Base-by-base conservation (phyloP, 2,329 filamentous ascomycete genomes). In the Aspergillus oerlinghausenensis region DNA sequence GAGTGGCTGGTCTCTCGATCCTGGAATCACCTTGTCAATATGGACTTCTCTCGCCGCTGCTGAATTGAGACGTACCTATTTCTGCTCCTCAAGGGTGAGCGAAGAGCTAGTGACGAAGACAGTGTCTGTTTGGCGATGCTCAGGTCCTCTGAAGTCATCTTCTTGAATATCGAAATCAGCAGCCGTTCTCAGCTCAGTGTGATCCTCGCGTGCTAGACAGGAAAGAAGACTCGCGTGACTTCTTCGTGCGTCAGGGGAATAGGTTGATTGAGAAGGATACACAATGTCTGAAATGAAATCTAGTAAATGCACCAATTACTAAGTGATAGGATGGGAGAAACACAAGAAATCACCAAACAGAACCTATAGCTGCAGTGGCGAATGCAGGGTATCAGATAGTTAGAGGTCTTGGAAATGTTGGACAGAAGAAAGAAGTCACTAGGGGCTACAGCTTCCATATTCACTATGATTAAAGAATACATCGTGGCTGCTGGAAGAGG, bases 81-180 rank as follows among this genome's bases (percentile, higher is more conserved):
- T 54, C 68, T 64, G 40, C 58, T 66, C 21, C 47, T 52, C 14
- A 51, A 35, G 11, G 58, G 43, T 4, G 62, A 59, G 5, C 64
- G 65, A 25, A 68, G 60, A 3, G 61, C 38, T 9, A 63, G 50
- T 45, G 65, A 64, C n/a, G 66, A 55, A 3, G 65, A 63, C 29
- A 65, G 60, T 28, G 57, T 25, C 50, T 58, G 60, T 8, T 56
- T 57, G 35, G 56, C 42, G 47, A 23, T 26, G 25, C 35, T 40
- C 17, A 42, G 47, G 38, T 58, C 53, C 29, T 53, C 43, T 14
- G 55, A 55, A 3, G 50, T 42, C 59, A 59, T 59, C 14, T 43
- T 35, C 21, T 23, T 38, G 5, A 9, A 23, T 45, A 14, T 45
- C 3, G n/a, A 45, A 2, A 47, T 2, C 6, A 47, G 10, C 43